Evolutionary conservation across 176 grass and related monocot species (phyloP).

Genomic region (Hordeum marinum): DNA sequence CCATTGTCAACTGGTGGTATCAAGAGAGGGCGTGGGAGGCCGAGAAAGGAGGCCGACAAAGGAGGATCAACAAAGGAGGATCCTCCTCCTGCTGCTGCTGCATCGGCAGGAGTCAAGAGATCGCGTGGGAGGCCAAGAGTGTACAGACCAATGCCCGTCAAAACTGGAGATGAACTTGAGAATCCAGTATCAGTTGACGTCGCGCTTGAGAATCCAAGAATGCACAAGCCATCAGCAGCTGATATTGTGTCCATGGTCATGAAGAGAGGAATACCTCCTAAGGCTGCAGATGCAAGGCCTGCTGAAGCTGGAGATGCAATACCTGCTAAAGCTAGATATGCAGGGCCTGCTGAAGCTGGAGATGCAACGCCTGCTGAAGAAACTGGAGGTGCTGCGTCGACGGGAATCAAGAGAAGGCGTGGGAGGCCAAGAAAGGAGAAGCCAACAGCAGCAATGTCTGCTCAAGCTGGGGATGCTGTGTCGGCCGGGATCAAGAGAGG

Average conservation of each 20-base stretch:
- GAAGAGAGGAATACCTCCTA: neutral
- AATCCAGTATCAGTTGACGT: neutral
- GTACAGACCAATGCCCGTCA: too few relatives aligned
- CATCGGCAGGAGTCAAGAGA: neutral
- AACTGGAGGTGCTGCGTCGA: neutral
- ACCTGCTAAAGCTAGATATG: neutral
- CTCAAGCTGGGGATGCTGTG: too few relatives aligned
- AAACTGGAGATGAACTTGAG: neutral
- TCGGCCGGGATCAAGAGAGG: too few relatives aligned
- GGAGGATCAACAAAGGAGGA: too few relatives aligned
- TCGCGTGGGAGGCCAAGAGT: neutral
- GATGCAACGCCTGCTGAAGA: neutral
- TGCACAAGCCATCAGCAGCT: too few relatives aligned
- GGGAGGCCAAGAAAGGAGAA: slow-evolving; percentile 30
- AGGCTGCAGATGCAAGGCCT: neutral
- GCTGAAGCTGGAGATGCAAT: too few relatives aligned
- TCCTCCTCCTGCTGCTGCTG: neutral
- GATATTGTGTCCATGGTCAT: neutral
- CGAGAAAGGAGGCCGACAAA: too few relatives aligned
- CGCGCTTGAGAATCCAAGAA: too few relatives aligned
- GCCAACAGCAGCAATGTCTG: neutral
- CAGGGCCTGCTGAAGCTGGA: too few relatives aligned
- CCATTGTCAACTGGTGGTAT: too few relatives aligned
- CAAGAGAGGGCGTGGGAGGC: too few relatives aligned
- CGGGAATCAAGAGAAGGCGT: slow-evolving; percentile 5